Conservation (phyloP, 1,139 yeast species). For the Taphrina flavorubra region DNA sequence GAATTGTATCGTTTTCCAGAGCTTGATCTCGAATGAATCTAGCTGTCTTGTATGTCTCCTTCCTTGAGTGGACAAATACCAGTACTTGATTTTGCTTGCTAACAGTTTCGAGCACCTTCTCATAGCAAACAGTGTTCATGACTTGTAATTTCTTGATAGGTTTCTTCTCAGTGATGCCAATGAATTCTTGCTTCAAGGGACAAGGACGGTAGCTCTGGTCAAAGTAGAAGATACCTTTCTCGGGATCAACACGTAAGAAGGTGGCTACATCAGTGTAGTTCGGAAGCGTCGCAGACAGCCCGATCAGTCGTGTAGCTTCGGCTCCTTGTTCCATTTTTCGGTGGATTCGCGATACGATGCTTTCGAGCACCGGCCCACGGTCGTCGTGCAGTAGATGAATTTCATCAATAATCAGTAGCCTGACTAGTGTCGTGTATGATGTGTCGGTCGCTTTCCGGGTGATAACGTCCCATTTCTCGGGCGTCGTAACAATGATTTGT, state of each 20-base stretch:
- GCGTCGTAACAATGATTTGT: constrained; percentile 88
- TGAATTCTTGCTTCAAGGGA: constrained; percentile 84
- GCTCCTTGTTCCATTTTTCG: constrained; percentile 57
- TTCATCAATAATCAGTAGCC: constrained; percentile 86
- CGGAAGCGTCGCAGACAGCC: constrained; percentile 92
- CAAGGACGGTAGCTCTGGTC: constrained; percentile 88
- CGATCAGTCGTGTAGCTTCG: constrained; percentile 70
- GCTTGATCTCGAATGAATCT: constrained; percentile 70
- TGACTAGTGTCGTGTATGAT: constrained; percentile 67
- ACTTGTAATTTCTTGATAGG: constrained; percentile 79
- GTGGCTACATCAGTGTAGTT: constrained; percentile 86
- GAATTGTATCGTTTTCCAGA: constrained; percentile 61
- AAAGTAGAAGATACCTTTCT: constrained; percentile 71
- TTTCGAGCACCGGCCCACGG: constrained; percentile 93
- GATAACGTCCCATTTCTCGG: constrained; percentile 96
- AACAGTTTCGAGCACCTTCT: constrained; percentile 73
- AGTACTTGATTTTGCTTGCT: constrained; percentile 71
- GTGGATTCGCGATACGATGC: constrained; percentile 77
- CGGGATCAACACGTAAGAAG: constrained; percentile 70
- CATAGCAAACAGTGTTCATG: constrained; percentile 90
- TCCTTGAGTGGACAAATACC: constrained; percentile 90
- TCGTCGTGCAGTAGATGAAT: constrained; percentile 91
- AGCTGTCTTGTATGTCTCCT: constrained; percentile 88
- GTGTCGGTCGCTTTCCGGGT: constrained; percentile 77
- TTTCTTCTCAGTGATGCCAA: constrained; percentile 85